A percentile compares a stretch with the other conserved stretches of the same genome.
Conservation (phyloP, 768 basidiomycete genomes). For the Lyophyllum semitale region DNA sequence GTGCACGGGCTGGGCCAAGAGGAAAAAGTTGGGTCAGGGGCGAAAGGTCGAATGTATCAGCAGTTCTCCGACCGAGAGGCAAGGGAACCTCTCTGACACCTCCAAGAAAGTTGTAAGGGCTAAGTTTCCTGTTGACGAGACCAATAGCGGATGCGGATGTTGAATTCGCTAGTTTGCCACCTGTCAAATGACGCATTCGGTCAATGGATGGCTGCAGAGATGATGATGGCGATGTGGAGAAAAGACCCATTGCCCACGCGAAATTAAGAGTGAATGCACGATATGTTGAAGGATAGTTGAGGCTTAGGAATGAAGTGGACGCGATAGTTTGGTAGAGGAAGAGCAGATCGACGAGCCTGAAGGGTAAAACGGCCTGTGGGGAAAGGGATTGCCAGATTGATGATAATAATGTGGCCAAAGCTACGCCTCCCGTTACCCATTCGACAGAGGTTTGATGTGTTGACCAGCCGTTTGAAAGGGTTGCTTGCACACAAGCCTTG, state of each 20-base stretch:
- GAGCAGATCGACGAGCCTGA: conserved; percentile 80
- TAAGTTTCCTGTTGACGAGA: conserved; percentile 78
- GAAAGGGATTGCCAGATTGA: conserved; percentile 63
- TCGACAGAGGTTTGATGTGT: conserved; percentile 72
- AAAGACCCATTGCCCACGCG: conserved; percentile 83
- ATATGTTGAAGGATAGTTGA: conserved; percentile 89
- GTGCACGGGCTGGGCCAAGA: not conserved
- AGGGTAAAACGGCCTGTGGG: conserved; percentile 62
- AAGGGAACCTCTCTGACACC: not conserved
- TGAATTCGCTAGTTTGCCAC: conserved; percentile 69
- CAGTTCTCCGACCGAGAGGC: not conserved
- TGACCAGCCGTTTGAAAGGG: conserved; percentile 90
- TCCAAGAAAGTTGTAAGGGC: conserved; percentile 63
- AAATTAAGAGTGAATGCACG: conserved; percentile 84
- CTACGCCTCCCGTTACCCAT: conserved; percentile 73
- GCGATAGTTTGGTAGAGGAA: conserved; percentile 86
- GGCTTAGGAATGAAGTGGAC: conserved; percentile 71
- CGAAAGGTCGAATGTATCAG: not conserved
- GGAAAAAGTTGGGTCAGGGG: not conserved
- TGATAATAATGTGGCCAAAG: conserved; percentile 62
- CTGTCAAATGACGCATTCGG: conserved; percentile 80
- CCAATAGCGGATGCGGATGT: conserved; percentile 63
- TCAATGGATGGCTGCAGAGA: conserved; percentile 78
- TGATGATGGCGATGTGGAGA: conserved; percentile 52
- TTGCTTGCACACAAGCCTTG: conserved; percentile 90